Conservation (phyloP, 805 yeast genomes). For the Candida stauntonica region DNA sequence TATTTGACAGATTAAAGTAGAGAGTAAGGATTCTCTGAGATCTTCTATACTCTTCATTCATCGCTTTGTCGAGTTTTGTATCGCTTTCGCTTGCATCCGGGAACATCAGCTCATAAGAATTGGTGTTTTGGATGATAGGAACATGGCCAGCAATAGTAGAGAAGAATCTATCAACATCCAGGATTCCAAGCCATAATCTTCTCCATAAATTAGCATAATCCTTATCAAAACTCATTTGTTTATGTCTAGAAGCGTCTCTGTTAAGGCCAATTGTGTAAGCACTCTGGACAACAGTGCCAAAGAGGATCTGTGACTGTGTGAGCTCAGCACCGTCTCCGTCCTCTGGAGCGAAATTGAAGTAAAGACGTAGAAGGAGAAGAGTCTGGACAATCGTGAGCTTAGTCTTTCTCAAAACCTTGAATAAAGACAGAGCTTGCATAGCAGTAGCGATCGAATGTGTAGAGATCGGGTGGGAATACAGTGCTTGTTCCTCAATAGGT, state of each 20-base stretch:
- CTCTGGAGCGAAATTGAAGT: conserved; percentile 42
- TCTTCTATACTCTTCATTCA: conserved; percentile 14
- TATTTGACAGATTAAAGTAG: conserved; percentile 16
- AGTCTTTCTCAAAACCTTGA: conserved; percentile 35
- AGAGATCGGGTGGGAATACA: conserved; percentile 35
- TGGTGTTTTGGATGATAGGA: conserved; percentile 18
- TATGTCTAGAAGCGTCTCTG: conserved; percentile 38
- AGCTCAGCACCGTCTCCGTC: conserved; percentile 45
- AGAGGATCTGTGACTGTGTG: conserved; percentile 36
- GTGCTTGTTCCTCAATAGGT: conserved; percentile 20
- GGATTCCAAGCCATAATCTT: conserved; percentile 23
- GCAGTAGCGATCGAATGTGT: conserved; percentile 37
- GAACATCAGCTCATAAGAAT: conserved; percentile 16
- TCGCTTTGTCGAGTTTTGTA: conserved; percentile 11
- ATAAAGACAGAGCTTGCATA: conserved; percentile 35
- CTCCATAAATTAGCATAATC: conserved; percentile 23
- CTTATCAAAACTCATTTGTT: conserved; percentile 15
- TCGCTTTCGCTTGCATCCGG: conserved; percentile 10
- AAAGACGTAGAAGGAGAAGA: conserved; percentile 36
- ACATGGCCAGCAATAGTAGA: conserved; percentile 23
- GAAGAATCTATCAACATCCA: conserved; percentile 21
- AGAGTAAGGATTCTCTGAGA: conserved; percentile 19
- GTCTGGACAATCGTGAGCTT: conserved; percentile 41
- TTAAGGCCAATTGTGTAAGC: conserved; percentile 44
- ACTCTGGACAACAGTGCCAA: conserved; percentile 38